Conservation (phyloP, 2,329 filamentous ascomycete species). For the Aspergillus alliaceus region DNA sequence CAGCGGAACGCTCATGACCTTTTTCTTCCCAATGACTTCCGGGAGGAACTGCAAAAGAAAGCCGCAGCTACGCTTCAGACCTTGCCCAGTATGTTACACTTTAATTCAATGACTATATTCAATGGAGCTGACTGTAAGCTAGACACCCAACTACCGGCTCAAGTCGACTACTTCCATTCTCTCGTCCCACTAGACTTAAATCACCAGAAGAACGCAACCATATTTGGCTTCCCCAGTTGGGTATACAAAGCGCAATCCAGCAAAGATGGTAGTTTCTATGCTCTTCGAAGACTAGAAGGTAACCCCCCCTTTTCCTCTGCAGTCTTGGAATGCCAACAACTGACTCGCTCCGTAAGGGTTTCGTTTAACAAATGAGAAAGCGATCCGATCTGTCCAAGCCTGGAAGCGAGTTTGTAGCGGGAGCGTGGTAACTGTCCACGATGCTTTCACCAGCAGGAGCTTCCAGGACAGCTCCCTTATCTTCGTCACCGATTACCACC, state of each 20-base stretch:
- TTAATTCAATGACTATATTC: neutral
- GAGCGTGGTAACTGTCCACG: constrained; percentile 80
- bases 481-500: constrained; percentile 91
- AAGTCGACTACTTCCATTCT: constrained; percentile 86
- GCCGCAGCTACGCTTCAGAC: constrained; percentile 81
- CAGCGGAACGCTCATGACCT: constrained; percentile 87
- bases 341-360: constrained; percentile 57
- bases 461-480: constrained; percentile 95
- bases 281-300: constrained; percentile 81
- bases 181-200: constrained; percentile 84
- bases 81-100: constrained; percentile 66
- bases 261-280: constrained; percentile 88
- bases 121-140: constrained; percentile 2
- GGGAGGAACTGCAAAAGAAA: constrained; percentile 88
- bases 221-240: constrained; percentile 89
- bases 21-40: constrained; percentile 81
- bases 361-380: constrained; percentile 82
- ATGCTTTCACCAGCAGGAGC: constrained; percentile 88
- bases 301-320: constrained; percentile 2
- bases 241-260: constrained; percentile 90
- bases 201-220: constrained; percentile 72
- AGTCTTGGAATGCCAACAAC: neutral
- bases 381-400: constrained; percentile 79
- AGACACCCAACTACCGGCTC: constrained; percentile 70
- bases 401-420: constrained; percentile 86